phyloP scores from a whole-genome alignment of 2,329 filamentous ascomycete genomes.

The Penicillium sp. region DNA sequence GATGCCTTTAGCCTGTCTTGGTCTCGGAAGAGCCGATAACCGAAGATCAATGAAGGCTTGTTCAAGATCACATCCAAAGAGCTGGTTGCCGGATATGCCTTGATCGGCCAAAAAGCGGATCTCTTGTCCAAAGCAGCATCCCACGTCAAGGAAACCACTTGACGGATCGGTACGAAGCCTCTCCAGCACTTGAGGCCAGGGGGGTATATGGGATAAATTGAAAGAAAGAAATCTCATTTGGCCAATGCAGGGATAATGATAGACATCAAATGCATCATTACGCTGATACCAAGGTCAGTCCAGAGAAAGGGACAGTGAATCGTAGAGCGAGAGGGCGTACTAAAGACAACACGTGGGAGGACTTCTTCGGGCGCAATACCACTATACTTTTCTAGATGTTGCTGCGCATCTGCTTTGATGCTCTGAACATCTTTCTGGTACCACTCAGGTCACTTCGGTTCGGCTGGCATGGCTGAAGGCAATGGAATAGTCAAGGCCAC shows the following conservation, averaged over 20 bases:
- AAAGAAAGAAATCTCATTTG: slow-evolving; percentile 23
- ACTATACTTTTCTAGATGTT: slow-evolving; percentile 19
- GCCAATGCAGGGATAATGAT: slow-evolving; percentile 20
- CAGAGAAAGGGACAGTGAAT: neutral
- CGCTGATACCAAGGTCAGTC: slow-evolving; percentile 4
- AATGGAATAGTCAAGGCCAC: too few relatives aligned
- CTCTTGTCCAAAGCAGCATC: slow-evolving; percentile 23
- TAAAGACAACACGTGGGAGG: slow-evolving; percentile 14
- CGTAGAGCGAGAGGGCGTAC: neutral
- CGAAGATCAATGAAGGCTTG: slow-evolving; percentile 53
- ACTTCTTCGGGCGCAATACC: slow-evolving; percentile 15
- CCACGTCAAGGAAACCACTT: slow-evolving; percentile 18
- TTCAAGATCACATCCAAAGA: slow-evolving; percentile 52
- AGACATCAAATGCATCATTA: slow-evolving; percentile 18
- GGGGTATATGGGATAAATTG: slow-evolving; percentile 15
- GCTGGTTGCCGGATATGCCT: slow-evolving; percentile 13
- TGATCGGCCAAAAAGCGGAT: slow-evolving; percentile 18
- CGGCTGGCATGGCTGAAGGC: neutral
- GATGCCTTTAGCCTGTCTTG: slow-evolving; percentile 47
- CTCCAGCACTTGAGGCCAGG: slow-evolving; percentile 10
- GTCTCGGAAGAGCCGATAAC: slow-evolving; percentile 65
- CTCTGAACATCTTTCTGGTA: slow-evolving; percentile 16
- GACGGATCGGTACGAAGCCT: slow-evolving; percentile 10
- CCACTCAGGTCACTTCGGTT: slow-evolving; percentile 6
- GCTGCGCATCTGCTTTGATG: slow-evolving; percentile 21